Percentiles rank a stretch among this genome's conserved stretches.
These are phyloP conservation scores for Stereocaulon alpinum DNA, from an alignment of 495 filamentous ascomycete genomes.

Conservation along the genomic window DNA sequence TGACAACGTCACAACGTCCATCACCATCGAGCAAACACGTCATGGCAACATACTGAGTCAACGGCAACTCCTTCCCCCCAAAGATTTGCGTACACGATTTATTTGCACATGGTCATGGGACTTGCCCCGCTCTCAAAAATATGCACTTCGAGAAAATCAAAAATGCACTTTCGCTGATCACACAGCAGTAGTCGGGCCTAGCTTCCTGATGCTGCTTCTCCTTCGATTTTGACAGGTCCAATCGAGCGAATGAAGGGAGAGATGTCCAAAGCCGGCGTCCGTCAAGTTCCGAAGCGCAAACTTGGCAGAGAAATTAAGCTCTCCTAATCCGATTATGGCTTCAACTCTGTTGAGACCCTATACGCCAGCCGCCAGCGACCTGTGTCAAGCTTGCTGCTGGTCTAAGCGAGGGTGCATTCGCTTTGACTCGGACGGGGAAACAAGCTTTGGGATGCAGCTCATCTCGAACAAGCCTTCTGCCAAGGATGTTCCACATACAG, in stretches of 20 bases:
- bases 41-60: background rate
- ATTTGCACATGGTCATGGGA: background rate
- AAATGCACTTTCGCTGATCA: background rate
- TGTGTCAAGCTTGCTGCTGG: background rate
- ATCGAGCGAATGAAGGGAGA: background rate
- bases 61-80: background rate
- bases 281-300: background rate
- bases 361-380: too few species aligned
- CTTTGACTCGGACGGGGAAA: background rate
- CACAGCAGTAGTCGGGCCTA: background rate
- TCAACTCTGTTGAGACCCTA: background rate
- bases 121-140: background rate
- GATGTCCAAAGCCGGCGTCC: background rate
- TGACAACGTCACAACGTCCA: background rate
- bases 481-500: background rate
- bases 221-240: background rate
- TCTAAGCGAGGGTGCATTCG: background rate
- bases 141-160: background rate
- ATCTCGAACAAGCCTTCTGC: too few species aligned
- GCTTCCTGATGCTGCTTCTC: conserved; percentile 3
- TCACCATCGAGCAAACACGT: background rate
- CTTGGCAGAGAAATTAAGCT: conserved; percentile 14
- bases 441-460: background rate
- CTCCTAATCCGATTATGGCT: background rate
- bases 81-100: background rate